A percentile compares a stretch with the other conserved stretches of the same genome.
These are phyloP conservation scores for Salix purpurea DNA, from an alignment of 345 rosid species.

Conservation along the genomic window DNA sequence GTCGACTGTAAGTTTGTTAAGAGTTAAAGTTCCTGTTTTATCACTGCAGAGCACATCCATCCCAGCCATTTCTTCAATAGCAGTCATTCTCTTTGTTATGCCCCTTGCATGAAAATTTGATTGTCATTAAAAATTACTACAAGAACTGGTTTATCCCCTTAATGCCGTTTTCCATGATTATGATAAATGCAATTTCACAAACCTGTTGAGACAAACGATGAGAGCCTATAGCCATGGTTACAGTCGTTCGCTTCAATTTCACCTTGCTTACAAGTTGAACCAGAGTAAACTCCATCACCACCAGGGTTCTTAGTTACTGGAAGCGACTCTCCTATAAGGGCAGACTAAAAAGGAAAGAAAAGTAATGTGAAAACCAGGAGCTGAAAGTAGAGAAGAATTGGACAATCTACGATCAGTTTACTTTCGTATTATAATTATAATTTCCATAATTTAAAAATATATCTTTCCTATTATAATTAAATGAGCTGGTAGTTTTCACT, in stretches of 20 bases:
- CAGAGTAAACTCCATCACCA: slow-evolving; percentile 74
- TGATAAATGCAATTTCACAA: neutral
- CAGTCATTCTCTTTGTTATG: slow-evolving; percentile 92
- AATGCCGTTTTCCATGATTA: neutral
- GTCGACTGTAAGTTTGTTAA: slow-evolving; percentile 88
- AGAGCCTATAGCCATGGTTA: slow-evolving; percentile 92
- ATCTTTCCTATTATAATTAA: too few species aligned
- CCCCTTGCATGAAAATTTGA: slow-evolving; percentile 44
- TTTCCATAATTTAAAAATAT: neutral
- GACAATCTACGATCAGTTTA: neutral
- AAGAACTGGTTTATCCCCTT: too few species aligned
- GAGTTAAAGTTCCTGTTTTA: slow-evolving; percentile 88
- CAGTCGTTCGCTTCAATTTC: slow-evolving; percentile 75
- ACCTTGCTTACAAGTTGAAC: slow-evolving; percentile 91
- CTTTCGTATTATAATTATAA: neutral
- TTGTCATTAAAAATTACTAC: neutral
- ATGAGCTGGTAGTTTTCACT: too few species aligned
- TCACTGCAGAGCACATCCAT: slow-evolving; percentile 98
- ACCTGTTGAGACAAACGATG: slow-evolving; percentile 85
- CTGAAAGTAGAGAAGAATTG: neutral
- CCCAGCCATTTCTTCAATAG: slow-evolving; percentile 97
- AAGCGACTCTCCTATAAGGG: slow-evolving; percentile 86
- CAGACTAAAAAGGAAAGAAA: slow-evolving; percentile 50
- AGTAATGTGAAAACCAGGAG: neutral
- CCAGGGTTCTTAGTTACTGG: slow-evolving; percentile 78